Evolutionary conservation across 371 early-diverging fungal genomes (phyloP), one percentile per base, ranked within the genome.

Genomic region (Apophysomyces variabilis): DNA sequence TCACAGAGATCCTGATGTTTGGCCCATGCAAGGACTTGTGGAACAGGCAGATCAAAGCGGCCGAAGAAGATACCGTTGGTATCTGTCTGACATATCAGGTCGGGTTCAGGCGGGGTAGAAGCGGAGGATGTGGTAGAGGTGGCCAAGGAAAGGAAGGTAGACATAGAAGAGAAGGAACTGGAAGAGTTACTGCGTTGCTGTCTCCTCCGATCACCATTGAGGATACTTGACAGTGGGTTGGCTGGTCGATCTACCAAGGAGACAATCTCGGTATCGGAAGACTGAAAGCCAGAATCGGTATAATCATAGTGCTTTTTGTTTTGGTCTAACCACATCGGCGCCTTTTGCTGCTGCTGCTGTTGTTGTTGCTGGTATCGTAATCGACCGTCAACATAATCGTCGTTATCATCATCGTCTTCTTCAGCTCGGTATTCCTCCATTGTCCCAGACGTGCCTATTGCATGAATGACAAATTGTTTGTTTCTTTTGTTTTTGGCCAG

Each of bases 401-500:
- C 9, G 4, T 61, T 18, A n/a, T 62, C 45, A 12, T 58, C 45
- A 45, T 35, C 16, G 60, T 41, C 26, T 21, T 54, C 63, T 47
- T 50, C 38, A 5, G 32, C 32, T 26, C 1, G 32, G 32, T 26
- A 26, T 26, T 54, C 63, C 39, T 46, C 18, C 50, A 35, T 37
- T n/a, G 56, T 37, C 7, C 57, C 56, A 14, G 57, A 56, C 14
- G 72, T 64, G 3, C 77, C 80, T 21, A 68, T 66, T 5, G 80
- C 73, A 38, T 77, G 60, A 21, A 80, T 73, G 21, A 65, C 54
- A 47, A 80, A 80, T 32, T 57, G 60, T 47, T 75, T 77, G 58
- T 73, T 68, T 46, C 72, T 45, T 39, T 80, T 75, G 65, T 73
- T 75, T 39, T 66, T 75, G 32, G 80, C 80, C 36, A 80, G 43